Evolutionary conservation across 345 rosid genomes (phyloP).

Genomic region (Turritis glabra): DNA sequence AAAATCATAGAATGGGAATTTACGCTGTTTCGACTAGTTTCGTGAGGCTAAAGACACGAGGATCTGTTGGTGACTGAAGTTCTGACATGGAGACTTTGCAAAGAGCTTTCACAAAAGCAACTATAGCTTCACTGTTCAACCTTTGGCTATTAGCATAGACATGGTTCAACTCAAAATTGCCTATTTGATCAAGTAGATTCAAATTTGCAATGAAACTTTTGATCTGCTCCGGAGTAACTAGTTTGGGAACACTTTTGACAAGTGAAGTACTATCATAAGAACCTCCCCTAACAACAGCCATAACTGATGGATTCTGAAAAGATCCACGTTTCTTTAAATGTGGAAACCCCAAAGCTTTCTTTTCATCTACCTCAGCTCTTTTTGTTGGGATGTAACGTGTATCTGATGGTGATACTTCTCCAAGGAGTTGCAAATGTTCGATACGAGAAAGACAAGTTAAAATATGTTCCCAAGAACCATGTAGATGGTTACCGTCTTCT

Average conservation of each 20-base stretch:
- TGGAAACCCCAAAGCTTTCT: slow-evolving; percentile 60
- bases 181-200: slow-evolving; percentile 95
- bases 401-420: slow-evolving; percentile 87
- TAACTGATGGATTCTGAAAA: slow-evolving; percentile 86
- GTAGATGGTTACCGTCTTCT: slow-evolving; percentile 94
- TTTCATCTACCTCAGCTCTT: slow-evolving; percentile 69
- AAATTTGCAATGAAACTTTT: slow-evolving; percentile 76
- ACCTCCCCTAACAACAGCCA: slow-evolving; percentile 98
- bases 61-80: slow-evolving; percentile 95
- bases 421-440: slow-evolving; percentile 91
- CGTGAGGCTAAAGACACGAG: slow-evolving; percentile 98
- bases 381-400: slow-evolving; percentile 57
- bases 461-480: slow-evolving; percentile 96
- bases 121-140: slow-evolving; percentile 93
- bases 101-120: slow-evolving; percentile 88
- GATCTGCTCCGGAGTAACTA: slow-evolving; percentile 80
- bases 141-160: slow-evolving; percentile 96
- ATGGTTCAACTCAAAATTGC: slow-evolving; percentile 88
- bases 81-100: slow-evolving; percentile 93
- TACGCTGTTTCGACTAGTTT: slow-evolving; percentile 97
- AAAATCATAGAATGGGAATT: slow-evolving; percentile 20
- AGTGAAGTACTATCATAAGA: slow-evolving; percentile 86
- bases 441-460: slow-evolving; percentile 94
- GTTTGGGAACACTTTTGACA: slow-evolving; percentile 64
- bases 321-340: slow-evolving; percentile 82